Evolutionary conservation across 1,139 yeast genomes (phyloP), one percentile per base, ranked within the genome.

Genomic region (Suhomyces panamericanus): DNA sequence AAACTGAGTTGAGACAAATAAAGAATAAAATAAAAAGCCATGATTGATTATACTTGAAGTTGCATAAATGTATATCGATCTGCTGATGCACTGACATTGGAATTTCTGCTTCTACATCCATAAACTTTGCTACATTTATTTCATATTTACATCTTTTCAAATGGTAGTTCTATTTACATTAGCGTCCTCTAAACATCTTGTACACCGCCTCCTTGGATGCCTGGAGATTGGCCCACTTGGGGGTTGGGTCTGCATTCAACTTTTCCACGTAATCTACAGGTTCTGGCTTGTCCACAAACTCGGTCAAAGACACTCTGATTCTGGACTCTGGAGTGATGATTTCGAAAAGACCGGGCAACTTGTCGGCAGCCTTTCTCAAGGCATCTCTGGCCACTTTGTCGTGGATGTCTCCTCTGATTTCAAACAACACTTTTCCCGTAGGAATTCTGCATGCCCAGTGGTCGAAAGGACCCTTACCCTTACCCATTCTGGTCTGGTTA

Each of bases 401-500:
- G 66, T 95, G 98, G 54, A 93, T 77, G 52, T 80, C 71, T n/a
- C 85, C 86, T 51, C 73, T 77, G 60, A 91, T 83, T 68, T 93
- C 99, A 62, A 91, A 90, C 30, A 90, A 73, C 39, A 93, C 83
- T 61, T 90, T 90, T 4, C 99, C 99, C 0, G 97, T 90, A 38
- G 99, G 96, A 15, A 93, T 93, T 59, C 99, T 81, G 35, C 85
- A 87, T 53, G 96, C 96, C 98, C 98, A 95, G 72, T 89, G 95
- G 58, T 90, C 96, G 63, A 93, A 91, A 0, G 95, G 85, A 67
- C 99, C 99, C 69, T 93, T 93, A 73, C 99, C 99, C 69, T 95
- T 93, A 75, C 99, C 99, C 99, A 93, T 93, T 83, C 99, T 93
- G 15, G 97, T 89, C 65, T 93, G 97, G 66, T 95, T 93, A 73